These are phyloP conservation scores for Kickxella alabastrina DNA, from an alignment of 192 early-diverging fungal genomes.

Conservation along the genomic window DNA sequence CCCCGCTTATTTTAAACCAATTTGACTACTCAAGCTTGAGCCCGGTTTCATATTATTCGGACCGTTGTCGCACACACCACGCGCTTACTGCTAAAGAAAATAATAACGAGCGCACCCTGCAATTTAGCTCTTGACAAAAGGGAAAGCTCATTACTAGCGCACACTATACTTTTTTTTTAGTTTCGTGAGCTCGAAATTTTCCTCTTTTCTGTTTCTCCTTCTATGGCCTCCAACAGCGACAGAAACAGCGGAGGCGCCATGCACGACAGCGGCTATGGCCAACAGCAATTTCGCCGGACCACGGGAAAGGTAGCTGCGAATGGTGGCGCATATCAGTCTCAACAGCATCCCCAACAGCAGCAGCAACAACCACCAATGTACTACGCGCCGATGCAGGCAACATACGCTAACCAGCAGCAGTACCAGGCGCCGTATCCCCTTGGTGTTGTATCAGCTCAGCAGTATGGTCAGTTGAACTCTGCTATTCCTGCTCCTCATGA, in stretches of 20 bases:
- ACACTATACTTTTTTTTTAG: not conserved
- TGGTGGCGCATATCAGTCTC: constrained; percentile 5
- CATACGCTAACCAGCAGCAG: constrained; percentile 4
- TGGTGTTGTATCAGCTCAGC: constrained; percentile 1
- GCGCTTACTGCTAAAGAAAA: too few species aligned
- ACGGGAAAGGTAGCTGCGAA: constrained; percentile 27
- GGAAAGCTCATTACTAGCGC: too few species aligned
- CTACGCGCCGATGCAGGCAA: constrained; percentile 3
- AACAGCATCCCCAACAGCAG: constrained; percentile 16
- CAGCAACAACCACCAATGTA: constrained; percentile 7
- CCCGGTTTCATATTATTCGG: too few species aligned
- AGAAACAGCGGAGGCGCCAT: constrained; percentile 2
- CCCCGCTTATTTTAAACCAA: constrained; percentile 7
- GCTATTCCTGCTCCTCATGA: constrained; percentile 32
- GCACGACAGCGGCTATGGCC: constrained; percentile 13
- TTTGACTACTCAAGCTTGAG: too few species aligned
- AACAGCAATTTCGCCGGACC: constrained; percentile 32
- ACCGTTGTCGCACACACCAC: too few species aligned
- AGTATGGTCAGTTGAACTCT: constrained; percentile 9
- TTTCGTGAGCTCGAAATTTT: too few species aligned
- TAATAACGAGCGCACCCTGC: too few species aligned
- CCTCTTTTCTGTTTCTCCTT: too few species aligned
- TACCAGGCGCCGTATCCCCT: constrained; percentile 8
- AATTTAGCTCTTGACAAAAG: too few species aligned
- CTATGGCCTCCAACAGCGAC: constrained; percentile 6